phyloP scores from a whole-genome alignment of 495 filamentous ascomycete species.

The Aspergillus mulundensis region DNA sequence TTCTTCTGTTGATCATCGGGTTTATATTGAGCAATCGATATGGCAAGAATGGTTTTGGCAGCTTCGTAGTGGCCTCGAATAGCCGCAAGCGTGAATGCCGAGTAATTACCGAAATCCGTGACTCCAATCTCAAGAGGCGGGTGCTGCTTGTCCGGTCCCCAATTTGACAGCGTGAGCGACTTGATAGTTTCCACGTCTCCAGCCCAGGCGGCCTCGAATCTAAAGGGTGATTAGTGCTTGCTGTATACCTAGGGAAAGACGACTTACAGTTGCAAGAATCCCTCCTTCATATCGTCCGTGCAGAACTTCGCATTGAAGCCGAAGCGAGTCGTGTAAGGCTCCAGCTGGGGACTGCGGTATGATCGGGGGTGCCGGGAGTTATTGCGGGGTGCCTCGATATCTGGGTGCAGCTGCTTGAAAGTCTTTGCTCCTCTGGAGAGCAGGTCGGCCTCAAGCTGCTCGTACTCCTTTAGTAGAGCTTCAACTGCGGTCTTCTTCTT shows the following conservation, averaged over 20 bases:
- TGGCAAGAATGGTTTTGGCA: constrained; percentile 61
- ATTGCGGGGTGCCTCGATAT: constrained; percentile 21
- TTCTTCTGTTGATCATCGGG: constrained; percentile 35
- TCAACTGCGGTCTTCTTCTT: constrained; percentile 52
- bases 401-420: constrained; percentile 59
- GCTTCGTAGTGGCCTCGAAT: constrained; percentile 55
- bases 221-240: constrained; percentile 22
- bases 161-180: constrained; percentile 42
- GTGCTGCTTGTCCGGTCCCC: constrained; percentile 37
- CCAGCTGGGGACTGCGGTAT: neutral
- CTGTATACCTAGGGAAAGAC: neutral
- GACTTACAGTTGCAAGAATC: constrained; percentile 52
- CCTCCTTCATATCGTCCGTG: constrained; percentile 46
- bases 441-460: constrained; percentile 50
- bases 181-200: constrained; percentile 56
- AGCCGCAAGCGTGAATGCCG: constrained; percentile 63
- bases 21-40: constrained; percentile 61
- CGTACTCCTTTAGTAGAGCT: constrained; percentile 44
- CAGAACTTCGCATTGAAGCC: constrained; percentile 48
- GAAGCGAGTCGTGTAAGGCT: constrained; percentile 45
- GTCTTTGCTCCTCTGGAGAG: constrained; percentile 57
- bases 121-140: constrained; percentile 59
- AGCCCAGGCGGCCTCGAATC: constrained; percentile 66
- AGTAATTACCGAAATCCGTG: constrained; percentile 38
- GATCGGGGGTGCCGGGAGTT: neutral